A percentile compares a stretch with the other conserved stretches of the same genome.
These are phyloP conservation scores for Vitis riparia DNA, from an alignment of 164 flowering plant species.

Conservation along the genomic window DNA sequence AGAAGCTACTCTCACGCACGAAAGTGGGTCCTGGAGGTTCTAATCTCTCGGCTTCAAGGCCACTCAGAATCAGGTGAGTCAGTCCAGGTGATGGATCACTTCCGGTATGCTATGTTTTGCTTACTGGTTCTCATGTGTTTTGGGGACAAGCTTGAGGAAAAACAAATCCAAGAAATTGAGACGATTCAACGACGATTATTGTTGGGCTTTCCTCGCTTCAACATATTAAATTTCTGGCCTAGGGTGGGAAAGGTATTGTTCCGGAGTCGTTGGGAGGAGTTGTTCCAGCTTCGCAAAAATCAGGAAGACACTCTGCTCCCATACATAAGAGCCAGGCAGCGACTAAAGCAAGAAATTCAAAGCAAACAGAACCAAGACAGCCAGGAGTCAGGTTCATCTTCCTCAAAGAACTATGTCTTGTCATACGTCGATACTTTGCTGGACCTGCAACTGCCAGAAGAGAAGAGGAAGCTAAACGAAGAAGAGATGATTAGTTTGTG, in stretches of 20 bases:
- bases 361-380: background rate
- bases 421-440: conserved; percentile 30
- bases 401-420: background rate
- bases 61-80: background rate
- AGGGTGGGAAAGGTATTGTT: conserved; percentile 24
- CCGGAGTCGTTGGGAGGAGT: conserved; percentile 21
- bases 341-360: background rate
- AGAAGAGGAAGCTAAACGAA: conserved; percentile 14
- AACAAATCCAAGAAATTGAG: conserved; percentile 12
- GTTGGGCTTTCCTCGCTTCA: background rate
- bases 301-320: conserved; percentile 23
- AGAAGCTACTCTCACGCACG: background rate
- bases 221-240: conserved; percentile 31
- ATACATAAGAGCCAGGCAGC: conserved; percentile 15
- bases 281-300: conserved; percentile 11
- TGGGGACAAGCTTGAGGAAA: background rate
- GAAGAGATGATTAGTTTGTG: conserved; percentile 9
- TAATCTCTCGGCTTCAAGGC: no score
- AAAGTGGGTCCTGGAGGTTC: no score
- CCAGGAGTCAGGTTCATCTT: no score
- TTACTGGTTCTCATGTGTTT: conserved; percentile 1
- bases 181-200: conserved; percentile 10
- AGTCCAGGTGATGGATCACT: background rate
- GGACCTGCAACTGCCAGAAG: conserved; percentile 20
- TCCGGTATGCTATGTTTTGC: conserved; percentile 2